Base-by-base conservation (phyloP, 2,329 filamentous ascomycete genomes). In the Aspergillus jensenii region DNA sequence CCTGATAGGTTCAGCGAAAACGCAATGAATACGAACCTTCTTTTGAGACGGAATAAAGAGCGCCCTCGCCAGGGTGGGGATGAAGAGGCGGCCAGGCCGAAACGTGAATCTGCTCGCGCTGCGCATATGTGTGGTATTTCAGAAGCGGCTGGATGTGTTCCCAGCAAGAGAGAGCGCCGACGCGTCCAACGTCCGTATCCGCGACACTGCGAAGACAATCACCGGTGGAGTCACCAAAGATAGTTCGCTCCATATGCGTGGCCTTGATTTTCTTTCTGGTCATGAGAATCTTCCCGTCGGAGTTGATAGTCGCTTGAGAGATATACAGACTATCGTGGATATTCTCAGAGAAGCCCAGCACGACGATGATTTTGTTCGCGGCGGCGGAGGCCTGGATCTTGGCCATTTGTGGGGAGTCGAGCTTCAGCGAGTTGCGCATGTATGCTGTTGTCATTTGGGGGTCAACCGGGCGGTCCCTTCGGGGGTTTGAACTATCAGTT, bases 61-160 rank as follows among this genome's bases (percentile, higher is more conserved):
- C 25, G 11, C 23, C 23, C n/a, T 43, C 49, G 19, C n/a, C 21
- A 15, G 23, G 12, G 17, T 49, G 9, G 6, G 15, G 8, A 27
- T 56, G 60, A 23, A 72, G 7, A 3, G 67, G 68, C 19, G 81
- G 81, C 81, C 81, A 84, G 46, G 75, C 77, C 4, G 79, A 69
- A 17, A 83, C 72, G 62, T 84, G 81, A 27, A 84, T 76, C 25
- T 74, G 67, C 55, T 79, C 80, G 5, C 73, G 68, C 63, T 81
- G 80, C 0, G 73, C 56, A 41, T 76, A 75, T 14, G 72, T 77
- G 59, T 81, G 68, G 58, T 79, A 82, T 49, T 80, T 81, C 23
- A 83, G 74, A 6, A 83, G 71, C 3, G 81, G 79, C 63, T 83
- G 78, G 2, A 73, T 73, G 59, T 84, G 80, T 62, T 84, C 82